Base-by-base conservation (phyloP, 768 basidiomycete genomes). In the Gymnopilus dilepis region DNA sequence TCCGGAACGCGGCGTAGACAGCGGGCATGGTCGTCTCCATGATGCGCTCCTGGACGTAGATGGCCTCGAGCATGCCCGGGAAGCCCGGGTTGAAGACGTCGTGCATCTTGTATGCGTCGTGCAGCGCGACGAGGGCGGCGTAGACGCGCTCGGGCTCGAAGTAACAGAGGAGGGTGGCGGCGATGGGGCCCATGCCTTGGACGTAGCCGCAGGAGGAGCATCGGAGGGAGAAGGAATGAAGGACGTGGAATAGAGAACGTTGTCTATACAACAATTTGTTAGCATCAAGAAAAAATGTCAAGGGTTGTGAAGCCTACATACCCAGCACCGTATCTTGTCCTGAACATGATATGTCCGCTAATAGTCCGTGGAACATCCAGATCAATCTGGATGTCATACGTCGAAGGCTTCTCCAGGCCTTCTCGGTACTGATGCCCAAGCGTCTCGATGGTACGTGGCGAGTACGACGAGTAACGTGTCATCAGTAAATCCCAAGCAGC, bases 151-250 rank as follows among this genome's bases (percentile, higher is more conserved):
- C 92, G 7, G 97, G 94, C 64, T 90, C 89, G 72, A 95, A 90
- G 73, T 99, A 99, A 76, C 92, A 95, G 12, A 98, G 84, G 21
- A 99, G 82, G 1, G 95, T 98, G 0, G 96, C 92, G 0, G 97
- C 94, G 59, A 99, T 92, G 6, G 97, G 93, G 2, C 97, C 96
- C 97, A 99, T 99, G 62, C 97, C 97, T 77, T 99, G 97, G 40
- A 96, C 95, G 72, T 99, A 99, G 15, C 97, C 97, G 63, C 97
- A 99, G 11, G 84, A 79, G 17, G 80, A 73, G 75, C 97, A 98
- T n/a, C 82, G 80, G 19, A 96, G 81, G 1, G 95, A 96, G 72
- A 97, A 95, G 53, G 86, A 86, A 74, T 99, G 97, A 26, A 99
- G 82, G 59, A 97, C 94, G 72, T 94, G 95, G 76, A 99, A 99